Evolutionary conservation across 805 yeast genomes (phyloP).

Genomic region (Candida parachauliodes): DNA sequence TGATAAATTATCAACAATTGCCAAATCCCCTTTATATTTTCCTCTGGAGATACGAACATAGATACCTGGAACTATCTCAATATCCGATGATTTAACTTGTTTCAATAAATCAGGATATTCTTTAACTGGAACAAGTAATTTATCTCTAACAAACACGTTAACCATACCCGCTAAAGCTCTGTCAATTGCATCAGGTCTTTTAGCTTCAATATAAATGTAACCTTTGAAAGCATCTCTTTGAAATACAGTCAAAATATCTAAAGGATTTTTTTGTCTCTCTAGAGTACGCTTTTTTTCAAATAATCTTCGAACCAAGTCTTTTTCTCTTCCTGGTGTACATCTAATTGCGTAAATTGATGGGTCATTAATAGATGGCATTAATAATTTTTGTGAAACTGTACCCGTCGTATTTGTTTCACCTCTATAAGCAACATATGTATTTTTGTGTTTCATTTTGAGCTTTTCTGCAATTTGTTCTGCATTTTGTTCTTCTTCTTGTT

Average conservation of each 20-base stretch:
- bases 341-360: slow-evolving; percentile 96
- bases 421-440: slow-evolving; percentile 76
- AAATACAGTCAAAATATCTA: slow-evolving; percentile 83
- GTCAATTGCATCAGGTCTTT: slow-evolving; percentile 87
- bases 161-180: slow-evolving; percentile 87
- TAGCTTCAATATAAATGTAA: slow-evolving; percentile 90
- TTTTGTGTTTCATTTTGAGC: slow-evolving; percentile 87
- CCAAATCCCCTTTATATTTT: slow-evolving; percentile 87
- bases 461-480: slow-evolving; percentile 93
- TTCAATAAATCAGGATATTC: slow-evolving; percentile 92
- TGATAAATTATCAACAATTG: slow-evolving; percentile 86
- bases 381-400: slow-evolving; percentile 82
- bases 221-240: slow-evolving; percentile 93
- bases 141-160: slow-evolving; percentile 69
- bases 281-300: slow-evolving; percentile 79
- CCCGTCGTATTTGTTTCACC: slow-evolving; percentile 68
- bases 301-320: slow-evolving; percentile 80
- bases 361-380: slow-evolving; percentile 93
- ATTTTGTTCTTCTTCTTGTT: slow-evolving; percentile 86
- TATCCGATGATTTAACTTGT: slow-evolving; percentile 83
- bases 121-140: slow-evolving; percentile 87
- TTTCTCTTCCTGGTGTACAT: slow-evolving; percentile 90
- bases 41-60: slow-evolving; percentile 91
- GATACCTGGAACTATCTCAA: slow-evolving; percentile 85
- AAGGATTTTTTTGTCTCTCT: slow-evolving; percentile 70